These are phyloP conservation scores for Echinosophora koreensis DNA, from an alignment of 306 rosid genomes.

Conservation along the genomic window DNA sequence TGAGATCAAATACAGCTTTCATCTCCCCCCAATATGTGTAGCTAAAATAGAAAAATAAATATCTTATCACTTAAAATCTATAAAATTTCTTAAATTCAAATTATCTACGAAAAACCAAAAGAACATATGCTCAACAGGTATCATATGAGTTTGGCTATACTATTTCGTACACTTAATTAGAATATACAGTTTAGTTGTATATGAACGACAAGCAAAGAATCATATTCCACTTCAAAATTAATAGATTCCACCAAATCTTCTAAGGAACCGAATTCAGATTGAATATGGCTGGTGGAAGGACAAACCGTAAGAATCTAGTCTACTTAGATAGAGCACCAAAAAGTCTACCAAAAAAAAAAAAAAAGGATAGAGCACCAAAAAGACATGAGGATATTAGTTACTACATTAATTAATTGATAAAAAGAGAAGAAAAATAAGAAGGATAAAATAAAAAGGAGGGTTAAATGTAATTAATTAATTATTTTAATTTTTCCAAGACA, in stretches of 20 bases:
- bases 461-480: not conserved
- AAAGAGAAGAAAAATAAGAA: not conserved
- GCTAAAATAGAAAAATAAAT: too few species aligned
- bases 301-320: conserved; percentile 27
- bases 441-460: not conserved
- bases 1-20: too few species aligned
- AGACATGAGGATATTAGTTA: too few species aligned
- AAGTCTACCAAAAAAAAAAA: too few species aligned
- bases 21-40: too few species aligned
- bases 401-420: not conserved
- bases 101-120: too few species aligned
- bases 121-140: not conserved
- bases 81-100: too few species aligned
- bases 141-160: not conserved
- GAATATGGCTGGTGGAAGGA: conserved; percentile 19
- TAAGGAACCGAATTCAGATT: not conserved
- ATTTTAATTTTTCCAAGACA: not conserved
- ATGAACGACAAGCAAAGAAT: conserved; percentile 16
- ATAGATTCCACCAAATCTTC: conserved; percentile 31
- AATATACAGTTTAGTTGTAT: not conserved
- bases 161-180: not conserved
- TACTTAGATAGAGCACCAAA: not conserved
- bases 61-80: too few species aligned
- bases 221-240: conserved; percentile 19
- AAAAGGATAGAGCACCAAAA: too few species aligned